Conservation (phyloP, 345 rosid species). For the Alliaria petiolata region DNA sequence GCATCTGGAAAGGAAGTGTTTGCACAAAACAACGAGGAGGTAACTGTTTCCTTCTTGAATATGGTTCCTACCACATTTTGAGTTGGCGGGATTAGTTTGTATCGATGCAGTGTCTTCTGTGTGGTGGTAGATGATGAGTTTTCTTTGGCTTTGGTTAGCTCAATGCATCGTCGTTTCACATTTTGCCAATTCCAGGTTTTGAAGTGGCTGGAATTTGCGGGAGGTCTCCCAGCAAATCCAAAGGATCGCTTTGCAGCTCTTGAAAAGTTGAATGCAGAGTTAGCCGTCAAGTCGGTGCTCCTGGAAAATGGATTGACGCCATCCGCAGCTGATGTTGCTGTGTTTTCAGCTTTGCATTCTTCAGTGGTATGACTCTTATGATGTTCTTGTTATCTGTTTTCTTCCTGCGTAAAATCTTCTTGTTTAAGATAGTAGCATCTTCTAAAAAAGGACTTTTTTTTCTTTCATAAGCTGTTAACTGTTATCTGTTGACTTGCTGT, state of each 20-base stretch:
- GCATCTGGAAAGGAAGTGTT: conserved; percentile 41
- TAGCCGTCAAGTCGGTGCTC: conserved; percentile 60
- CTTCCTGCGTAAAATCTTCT: background rate
- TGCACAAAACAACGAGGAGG: conserved; percentile 42
- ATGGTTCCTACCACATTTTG: no score
- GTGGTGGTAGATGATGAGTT: no score
- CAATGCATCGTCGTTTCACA: background rate
- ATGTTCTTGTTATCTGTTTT: background rate
- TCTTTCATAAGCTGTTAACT: background rate
- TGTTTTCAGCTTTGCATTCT: conserved; percentile 63
- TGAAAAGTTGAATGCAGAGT: conserved; percentile 49
- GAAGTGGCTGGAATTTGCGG: conserved; percentile 71
- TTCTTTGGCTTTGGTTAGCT: background rate
- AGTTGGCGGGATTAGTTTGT: no score
- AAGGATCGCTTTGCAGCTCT: conserved; percentile 44
- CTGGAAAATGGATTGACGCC: conserved; percentile 70
- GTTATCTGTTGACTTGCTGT: conserved; percentile 12
- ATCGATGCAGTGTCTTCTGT: background rate
- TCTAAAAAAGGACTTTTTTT: background rate
- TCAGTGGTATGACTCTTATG: conserved; percentile 45
- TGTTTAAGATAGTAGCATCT: background rate
- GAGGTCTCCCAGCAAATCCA: conserved; percentile 47
- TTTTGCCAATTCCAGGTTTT: conserved; percentile 43
- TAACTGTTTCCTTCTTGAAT: conserved; percentile 18
- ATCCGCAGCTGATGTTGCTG: conserved; percentile 71